Evolutionary conservation across 2,329 filamentous ascomycete species (phyloP).

Genomic region (Fusarium pseudonygamai): DNA sequence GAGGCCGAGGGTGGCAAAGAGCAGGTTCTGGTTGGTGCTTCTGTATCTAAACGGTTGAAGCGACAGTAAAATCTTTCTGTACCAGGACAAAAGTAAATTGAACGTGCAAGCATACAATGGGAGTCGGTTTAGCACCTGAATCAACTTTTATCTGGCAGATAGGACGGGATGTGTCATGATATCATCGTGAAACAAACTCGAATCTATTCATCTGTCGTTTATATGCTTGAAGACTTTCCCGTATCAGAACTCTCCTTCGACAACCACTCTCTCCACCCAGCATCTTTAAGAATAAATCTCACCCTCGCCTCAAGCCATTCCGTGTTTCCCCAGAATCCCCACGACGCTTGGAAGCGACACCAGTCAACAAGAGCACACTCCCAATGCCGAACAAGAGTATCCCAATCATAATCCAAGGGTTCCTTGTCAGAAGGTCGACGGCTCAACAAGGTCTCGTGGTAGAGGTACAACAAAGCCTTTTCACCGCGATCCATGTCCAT

Average conservation of each 20-base stretch:
- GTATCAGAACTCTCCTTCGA: slow-evolving; percentile 20
- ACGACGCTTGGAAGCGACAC: slow-evolving; percentile 69
- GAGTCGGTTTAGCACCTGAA: too few relatives aligned
- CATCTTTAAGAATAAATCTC: slow-evolving; percentile 57
- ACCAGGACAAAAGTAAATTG: too few relatives aligned
- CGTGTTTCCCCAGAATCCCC: slow-evolving; percentile 70
- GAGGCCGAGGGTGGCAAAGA: too few relatives aligned
- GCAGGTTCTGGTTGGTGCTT: too few relatives aligned
- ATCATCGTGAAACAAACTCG: not conserved
- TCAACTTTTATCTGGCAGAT: too few relatives aligned
- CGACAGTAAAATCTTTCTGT: too few relatives aligned
- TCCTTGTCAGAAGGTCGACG: not conserved
- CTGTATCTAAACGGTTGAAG: too few relatives aligned
- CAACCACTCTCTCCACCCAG: slow-evolving; percentile 58
- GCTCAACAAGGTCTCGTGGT: slow-evolving; percentile 52
- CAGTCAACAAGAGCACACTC: slow-evolving; percentile 74
- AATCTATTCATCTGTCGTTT: not conserved
- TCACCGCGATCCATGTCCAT: slow-evolving; percentile 64
- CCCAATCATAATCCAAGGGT: slow-evolving; percentile 59
- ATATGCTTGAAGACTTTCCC: not conserved
- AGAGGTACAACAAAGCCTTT: slow-evolving; percentile 59
- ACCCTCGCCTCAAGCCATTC: slow-evolving; percentile 66
- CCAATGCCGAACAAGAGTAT: slow-evolving; percentile 67
- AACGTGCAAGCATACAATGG: too few relatives aligned
- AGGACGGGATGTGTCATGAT: too few relatives aligned